A percentile compares a stretch with the other conserved stretches of the same genome.
Evolutionary conservation across 805 yeast genomes (phyloP).

Genomic region (Hermanozyma aechmeae): DNA sequence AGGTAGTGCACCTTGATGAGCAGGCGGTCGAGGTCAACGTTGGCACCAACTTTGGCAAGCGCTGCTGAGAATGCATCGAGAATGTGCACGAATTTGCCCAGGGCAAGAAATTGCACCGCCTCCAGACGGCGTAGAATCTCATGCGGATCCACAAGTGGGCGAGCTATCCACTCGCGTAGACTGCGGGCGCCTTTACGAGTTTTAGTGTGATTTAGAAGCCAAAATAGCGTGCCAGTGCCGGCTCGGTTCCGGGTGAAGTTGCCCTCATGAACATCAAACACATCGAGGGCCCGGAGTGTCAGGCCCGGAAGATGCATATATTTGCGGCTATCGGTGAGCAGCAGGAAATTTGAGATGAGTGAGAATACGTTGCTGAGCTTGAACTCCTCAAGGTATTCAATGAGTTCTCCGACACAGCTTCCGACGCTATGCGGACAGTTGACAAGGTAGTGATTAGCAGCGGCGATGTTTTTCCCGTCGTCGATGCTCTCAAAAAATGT

Average conservation of each 20-base stretch:
- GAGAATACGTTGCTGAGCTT: conserved; percentile 48
- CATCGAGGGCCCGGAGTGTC: conserved; percentile 64
- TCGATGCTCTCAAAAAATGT: too few relatives aligned
- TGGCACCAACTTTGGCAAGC: conserved; percentile 16
- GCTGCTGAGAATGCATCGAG: conserved; percentile 21
- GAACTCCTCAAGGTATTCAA: conserved; percentile 54
- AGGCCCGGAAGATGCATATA: conserved; percentile 55
- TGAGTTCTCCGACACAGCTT: conserved; percentile 36
- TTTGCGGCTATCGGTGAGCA: conserved; percentile 38
- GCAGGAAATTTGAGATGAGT: conserved; percentile 39
- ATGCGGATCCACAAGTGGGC: conserved; percentile 52
- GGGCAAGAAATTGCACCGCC: conserved; percentile 35
- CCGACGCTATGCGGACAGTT: conserved; percentile 15
- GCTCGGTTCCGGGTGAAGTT: conserved; percentile 21
- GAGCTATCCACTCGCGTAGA: conserved; percentile 62
- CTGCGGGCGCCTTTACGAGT: conserved; percentile 69
- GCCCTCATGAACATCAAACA: conserved; percentile 59
- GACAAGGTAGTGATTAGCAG: conserved; percentile 17
- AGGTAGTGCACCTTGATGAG: conserved; percentile 53
- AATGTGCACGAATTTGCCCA: conserved; percentile 19
- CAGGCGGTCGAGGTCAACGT: conserved; percentile 52
- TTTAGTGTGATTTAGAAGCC: conserved; percentile 74
- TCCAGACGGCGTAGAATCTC: conserved; percentile 52
- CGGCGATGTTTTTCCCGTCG: too few relatives aligned
- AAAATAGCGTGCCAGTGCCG: conserved; percentile 55